Evolutionary conservation across 305 asterid genomes (phyloP).

Genomic region (Solanum hybrid): DNA sequence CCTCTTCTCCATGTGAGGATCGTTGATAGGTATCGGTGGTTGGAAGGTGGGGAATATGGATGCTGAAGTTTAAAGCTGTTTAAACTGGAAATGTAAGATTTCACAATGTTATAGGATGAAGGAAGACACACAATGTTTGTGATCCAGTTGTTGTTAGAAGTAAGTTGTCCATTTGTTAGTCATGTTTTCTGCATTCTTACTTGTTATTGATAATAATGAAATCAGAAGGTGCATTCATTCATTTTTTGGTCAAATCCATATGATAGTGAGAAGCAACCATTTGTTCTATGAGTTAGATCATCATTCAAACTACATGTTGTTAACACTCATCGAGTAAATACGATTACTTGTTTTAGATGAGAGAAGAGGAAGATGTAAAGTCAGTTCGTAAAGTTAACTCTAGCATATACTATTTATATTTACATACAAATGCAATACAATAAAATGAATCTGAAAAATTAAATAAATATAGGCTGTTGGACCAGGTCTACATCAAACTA

Average conservation of each 20-base stretch:
- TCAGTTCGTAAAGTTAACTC: not conserved
- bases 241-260: not conserved
- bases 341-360: not conserved
- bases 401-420: not conserved
- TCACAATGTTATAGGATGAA: not conserved
- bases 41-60: not conserved
- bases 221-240: not conserved
- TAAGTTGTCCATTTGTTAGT: not conserved
- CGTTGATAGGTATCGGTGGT: not conserved
- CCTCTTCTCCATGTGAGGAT: slow-evolving; percentile 44
- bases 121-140: not conserved
- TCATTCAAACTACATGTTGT: not conserved
- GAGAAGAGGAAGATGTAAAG: not conserved
- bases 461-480: not conserved
- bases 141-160: not conserved
- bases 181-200: slow-evolving; percentile 1
- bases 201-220: not conserved
- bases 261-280: not conserved
- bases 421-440: not conserved
- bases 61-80: not conserved
- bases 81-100: not conserved
- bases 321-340: not conserved
- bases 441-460: not conserved
- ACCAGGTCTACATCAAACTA: not conserved
- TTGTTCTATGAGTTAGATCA: not conserved